Conservation (phyloP, 176 grass and related monocot genomes). For the Paspalum vaginatum region DNA sequence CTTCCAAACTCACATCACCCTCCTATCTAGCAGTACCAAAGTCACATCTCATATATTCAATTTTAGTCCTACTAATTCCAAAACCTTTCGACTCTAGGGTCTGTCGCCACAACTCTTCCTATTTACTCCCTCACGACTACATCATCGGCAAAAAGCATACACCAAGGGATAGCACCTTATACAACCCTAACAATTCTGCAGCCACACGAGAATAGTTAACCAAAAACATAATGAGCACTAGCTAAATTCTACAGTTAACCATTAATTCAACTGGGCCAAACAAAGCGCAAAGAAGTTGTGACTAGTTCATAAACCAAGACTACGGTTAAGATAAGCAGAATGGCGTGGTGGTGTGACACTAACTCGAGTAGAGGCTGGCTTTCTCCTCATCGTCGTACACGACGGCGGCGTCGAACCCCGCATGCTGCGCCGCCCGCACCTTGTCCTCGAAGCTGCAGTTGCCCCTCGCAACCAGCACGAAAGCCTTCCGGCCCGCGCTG, state of each 20-base stretch:
- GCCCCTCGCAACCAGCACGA: slow-evolving; percentile 73
- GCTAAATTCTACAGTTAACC: not conserved
- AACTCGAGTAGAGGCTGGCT: slow-evolving; percentile 81
- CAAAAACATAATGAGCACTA: not conserved
- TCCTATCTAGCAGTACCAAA: too few relatives aligned
- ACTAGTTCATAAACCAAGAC: not conserved
- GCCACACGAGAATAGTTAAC: not conserved
- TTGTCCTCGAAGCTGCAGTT: slow-evolving; percentile 82
- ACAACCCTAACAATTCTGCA: not conserved
- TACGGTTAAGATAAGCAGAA: not conserved
- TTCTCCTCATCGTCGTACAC: slow-evolving; percentile 83
- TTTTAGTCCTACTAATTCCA: too few relatives aligned
- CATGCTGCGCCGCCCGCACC: slow-evolving; percentile 65
- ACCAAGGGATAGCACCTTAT: too few relatives aligned
- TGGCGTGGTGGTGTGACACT: slow-evolving; percentile 17
- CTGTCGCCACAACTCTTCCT: too few relatives aligned
- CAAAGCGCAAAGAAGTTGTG: not conserved
- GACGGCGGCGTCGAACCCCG: slow-evolving; percentile 64
- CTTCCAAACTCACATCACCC: too few relatives aligned
- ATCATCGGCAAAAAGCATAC: too few relatives aligned
- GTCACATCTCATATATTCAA: too few relatives aligned
- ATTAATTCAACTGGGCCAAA: not conserved
- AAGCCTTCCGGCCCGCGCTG: slow-evolving; percentile 23
- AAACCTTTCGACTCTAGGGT: too few relatives aligned
- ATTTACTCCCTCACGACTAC: too few relatives aligned